Base-by-base conservation (phyloP, 257 asterid genomes). In the Perilla frutescens region DNA sequence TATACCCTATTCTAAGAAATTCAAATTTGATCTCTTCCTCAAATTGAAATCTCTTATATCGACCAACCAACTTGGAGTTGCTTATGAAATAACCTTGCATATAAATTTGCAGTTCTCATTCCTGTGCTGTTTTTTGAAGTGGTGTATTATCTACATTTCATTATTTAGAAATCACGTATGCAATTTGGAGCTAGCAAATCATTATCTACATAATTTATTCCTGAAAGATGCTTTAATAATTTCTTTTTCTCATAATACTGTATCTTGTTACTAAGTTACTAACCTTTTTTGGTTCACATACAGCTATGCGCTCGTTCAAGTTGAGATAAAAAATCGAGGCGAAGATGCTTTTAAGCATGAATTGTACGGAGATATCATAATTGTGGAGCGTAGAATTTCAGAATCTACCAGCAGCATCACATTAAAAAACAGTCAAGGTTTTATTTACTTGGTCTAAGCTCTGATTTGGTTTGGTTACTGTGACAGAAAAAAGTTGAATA, bases 311-410 rank as follows among this genome's bases (percentile, higher is more conserved):
- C 89, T 88, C 74, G 89, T 94, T 79, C 95, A 84, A 31, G 93
- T 91, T 72, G 97, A 94, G 80, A 81, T 94, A 50, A 91, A 88
- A 83, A 94, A 94, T 81, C 87, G 82, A 72, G 99, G 97, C 8
- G 97, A 88, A 64, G 97, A 94, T 84, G 96, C 99, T 63, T 94
- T 88, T 81, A 88, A 85, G 85, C 96, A 88, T 20, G 97, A 91
- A 56, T 43, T 68, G 20, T 94, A 86, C 68, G 99, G 99, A 71
- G 87, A 86, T 78, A 45, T 75, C 83, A 86, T 94, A 53, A 82
- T 85, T 32, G 82, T 94, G 76, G 99, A 91, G 62, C 92, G 97
- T 60, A 85, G 91, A 80, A 88, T 94, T 72, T 66, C 93, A 8
- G 96, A 87, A 76, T 83, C 96, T 8, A 7, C 89, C 70, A 80